These are phyloP conservation scores for Myriosclerotinia curreyana DNA, from an alignment of 2,329 filamentous ascomycete genomes.

Conservation along the genomic window DNA sequence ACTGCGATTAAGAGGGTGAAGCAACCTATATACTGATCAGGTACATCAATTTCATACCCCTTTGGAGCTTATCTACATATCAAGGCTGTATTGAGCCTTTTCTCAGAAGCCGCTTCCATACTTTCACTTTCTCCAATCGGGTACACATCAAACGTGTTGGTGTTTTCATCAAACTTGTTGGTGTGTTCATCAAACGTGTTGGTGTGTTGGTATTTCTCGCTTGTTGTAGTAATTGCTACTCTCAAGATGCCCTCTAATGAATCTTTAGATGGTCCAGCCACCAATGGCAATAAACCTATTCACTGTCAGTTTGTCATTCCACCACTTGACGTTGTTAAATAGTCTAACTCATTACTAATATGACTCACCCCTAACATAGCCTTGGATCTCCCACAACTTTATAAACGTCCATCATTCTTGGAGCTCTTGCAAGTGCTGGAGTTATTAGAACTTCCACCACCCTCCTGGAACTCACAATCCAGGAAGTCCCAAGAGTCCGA, in stretches of 20 bases:
- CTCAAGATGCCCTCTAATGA: slow-evolving; percentile 12
- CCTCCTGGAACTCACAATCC: slow-evolving; percentile 56
- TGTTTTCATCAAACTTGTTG: too few relatives aligned
- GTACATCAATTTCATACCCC: neutral
- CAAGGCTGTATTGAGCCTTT: neutral
- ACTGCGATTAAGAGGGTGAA: neutral
- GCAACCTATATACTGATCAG: neutral
- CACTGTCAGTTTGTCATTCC: slow-evolving; percentile 12
- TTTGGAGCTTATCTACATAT: neutral
- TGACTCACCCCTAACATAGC: slow-evolving; percentile 43
- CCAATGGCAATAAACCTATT: slow-evolving; percentile 1
- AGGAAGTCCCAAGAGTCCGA: slow-evolving; percentile 40
- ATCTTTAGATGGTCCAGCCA: neutral
- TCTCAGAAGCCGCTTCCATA: neutral
- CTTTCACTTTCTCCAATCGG: neutral
- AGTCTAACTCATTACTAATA: neutral
- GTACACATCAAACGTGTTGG: neutral
- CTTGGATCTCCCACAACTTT: slow-evolving; percentile 77
- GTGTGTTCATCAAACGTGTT: slow-evolving; percentile 1
- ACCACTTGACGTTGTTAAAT: neutral
- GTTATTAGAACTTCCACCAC: slow-evolving; percentile 63
- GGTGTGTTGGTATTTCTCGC: neutral
- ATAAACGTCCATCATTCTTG: slow-evolving; percentile 67
- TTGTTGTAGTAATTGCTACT: neutral
- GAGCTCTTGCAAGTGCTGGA: slow-evolving; percentile 64